Percentiles rank a stretch among this genome's conserved stretches.
phyloP scores from a whole-genome alignment of 2,329 filamentous ascomycete genomes.

The Epichloe amarillans region DNA sequence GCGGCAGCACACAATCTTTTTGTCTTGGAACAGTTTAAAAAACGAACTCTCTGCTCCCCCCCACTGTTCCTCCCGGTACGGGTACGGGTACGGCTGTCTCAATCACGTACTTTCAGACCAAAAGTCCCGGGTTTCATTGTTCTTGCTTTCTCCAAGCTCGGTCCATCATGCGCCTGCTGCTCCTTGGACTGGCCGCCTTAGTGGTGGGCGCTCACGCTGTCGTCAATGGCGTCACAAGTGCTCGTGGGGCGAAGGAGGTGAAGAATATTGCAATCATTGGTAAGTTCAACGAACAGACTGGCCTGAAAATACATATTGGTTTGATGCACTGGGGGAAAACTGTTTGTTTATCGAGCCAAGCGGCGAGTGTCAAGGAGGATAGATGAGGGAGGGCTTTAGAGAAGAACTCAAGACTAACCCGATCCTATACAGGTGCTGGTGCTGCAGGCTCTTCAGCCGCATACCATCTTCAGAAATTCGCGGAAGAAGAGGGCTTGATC shows the following conservation, averaged over 20 bases:
- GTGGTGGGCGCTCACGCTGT: slow-evolving; percentile 8
- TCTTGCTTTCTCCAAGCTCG: neutral
- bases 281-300: slow-evolving; percentile 10
- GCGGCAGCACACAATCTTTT: neutral
- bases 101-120: too few species aligned
- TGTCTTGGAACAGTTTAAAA: neutral
- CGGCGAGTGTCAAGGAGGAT: too few species aligned
- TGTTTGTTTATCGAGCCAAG: too few species aligned
- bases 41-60: too few species aligned
- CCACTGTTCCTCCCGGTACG: too few species aligned
- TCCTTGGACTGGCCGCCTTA: slow-evolving; percentile 5
- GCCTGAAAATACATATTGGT: too few species aligned
- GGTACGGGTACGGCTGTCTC: too few species aligned
- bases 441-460: slow-evolving; percentile 78
- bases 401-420: neutral
- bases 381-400: too few species aligned
- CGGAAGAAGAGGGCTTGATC: slow-evolving; percentile 41
- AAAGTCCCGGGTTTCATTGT: too few species aligned
- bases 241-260: slow-evolving; percentile 8
- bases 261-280: slow-evolving; percentile 25
- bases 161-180: slow-evolving; percentile 1
- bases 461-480: slow-evolving; percentile 66
- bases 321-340: too few species aligned
- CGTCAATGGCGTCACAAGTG: slow-evolving; percentile 5
- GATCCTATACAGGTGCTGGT: slow-evolving; percentile 56